Conservation (phyloP, 2,329 filamentous ascomycete genomes). For the Exophiala calicioides region DNA sequence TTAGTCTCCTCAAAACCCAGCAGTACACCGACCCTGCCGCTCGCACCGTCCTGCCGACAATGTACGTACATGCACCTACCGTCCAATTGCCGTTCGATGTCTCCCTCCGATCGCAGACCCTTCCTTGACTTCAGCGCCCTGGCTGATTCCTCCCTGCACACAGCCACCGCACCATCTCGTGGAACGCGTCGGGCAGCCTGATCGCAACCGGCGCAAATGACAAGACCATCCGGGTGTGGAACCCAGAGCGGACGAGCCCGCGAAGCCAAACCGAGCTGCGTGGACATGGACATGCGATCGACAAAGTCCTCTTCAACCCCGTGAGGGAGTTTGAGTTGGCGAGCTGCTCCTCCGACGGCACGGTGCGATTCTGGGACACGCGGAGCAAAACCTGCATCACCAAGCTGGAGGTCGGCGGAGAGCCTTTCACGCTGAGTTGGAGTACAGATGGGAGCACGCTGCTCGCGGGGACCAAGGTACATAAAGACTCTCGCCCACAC, state of each 20-base stretch:
- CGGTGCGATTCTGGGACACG: conserved; percentile 54
- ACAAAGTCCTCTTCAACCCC: conserved; percentile 53
- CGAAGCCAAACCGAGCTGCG: conserved; percentile 52
- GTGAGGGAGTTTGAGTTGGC: conserved; percentile 52
- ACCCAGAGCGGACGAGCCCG: conserved; percentile 55
- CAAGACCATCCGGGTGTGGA: conserved; percentile 90
- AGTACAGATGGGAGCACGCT: conserved; percentile 49
- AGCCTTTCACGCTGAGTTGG: conserved; percentile 53
- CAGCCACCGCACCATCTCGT: conserved; percentile 77
- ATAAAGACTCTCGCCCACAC: conserved; percentile 1
- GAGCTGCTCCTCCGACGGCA: conserved; percentile 52
- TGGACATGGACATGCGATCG: conserved; percentile 49
- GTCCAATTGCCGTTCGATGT: conserved; percentile 1
- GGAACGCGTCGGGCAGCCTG: conserved; percentile 82
- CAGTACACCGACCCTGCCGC: conserved; percentile 66
- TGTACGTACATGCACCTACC: conserved; percentile 47
- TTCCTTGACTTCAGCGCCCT: conserved; percentile 21
- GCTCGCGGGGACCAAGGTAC: conserved; percentile 51
- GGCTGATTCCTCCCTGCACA: conserved; percentile 20
- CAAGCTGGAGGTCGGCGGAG: conserved; percentile 51
- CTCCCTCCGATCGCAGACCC: not conserved
- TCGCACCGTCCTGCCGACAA: conserved; percentile 57
- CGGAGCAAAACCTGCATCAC: conserved; percentile 50
- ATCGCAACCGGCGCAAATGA: conserved; percentile 88
- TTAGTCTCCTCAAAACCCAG: conserved; percentile 69